Base-by-base conservation (phyloP, 108 stramenopile genomes). In the Parietichytrium sp. region DNA sequence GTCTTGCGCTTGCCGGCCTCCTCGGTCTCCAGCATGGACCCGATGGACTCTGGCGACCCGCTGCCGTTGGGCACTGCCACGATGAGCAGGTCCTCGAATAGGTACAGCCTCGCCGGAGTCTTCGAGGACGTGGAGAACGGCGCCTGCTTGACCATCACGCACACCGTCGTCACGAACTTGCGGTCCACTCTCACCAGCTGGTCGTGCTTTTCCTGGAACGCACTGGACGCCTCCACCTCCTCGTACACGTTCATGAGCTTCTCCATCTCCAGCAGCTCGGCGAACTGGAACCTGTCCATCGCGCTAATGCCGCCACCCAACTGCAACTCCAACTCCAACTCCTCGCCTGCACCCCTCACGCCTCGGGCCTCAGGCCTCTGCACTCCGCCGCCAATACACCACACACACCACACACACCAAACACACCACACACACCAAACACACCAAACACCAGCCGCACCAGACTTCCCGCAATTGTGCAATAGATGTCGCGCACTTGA, bases 241-340 rank as follows among this genome's bases (percentile, higher is more conserved):
- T 72, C 61, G 3, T 23, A 72, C 20, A 72, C 61, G 3, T 72
- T 72, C 61, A 72, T 72, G 61, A 12, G 12, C 61, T 45, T 72
- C 29, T 72, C 61, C 61, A 72, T 72, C 29, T 72, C 61, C 8
- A 72, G 61, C 16, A 72, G 61, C 61, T 72, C 61, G n/a, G n/a
- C n/a, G n/a, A n/a, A n/a, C n/a, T n/a, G n/a, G n/a, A n/a, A n/a
- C n/a, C n/a, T n/a, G n/a, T n/a, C n/a, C n/a, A n/a, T n/a, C n/a
- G n/a, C n/a, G n/a, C n/a, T n/a, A n/a, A n/a, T n/a, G n/a, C n/a
- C n/a, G n/a, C n/a, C n/a, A n/a, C n/a, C n/a, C n/a, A n/a, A n/a
- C n/a, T n/a, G n/a, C n/a, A n/a, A n/a, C n/a, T n/a, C n/a, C n/a
- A n/a, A n/a, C n/a, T n/a, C n/a, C n/a, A n/a, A n/a, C n/a, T n/a